Evolutionary conservation across 345 rosid species (phyloP).

Genomic region (Eucalyptus cladocalyx): DNA sequence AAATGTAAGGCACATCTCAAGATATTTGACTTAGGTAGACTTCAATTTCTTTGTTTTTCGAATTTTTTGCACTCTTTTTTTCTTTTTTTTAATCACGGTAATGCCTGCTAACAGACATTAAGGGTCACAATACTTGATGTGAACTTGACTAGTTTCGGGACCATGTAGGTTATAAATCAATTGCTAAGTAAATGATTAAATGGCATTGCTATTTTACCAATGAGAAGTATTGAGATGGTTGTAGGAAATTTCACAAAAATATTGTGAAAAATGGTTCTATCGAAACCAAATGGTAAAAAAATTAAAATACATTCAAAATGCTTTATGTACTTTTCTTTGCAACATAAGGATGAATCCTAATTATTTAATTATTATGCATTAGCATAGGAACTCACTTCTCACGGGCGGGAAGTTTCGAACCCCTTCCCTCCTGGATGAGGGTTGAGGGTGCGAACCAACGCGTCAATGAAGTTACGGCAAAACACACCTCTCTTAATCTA

Average conservation of each 20-base stretch:
- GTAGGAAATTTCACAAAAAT: neutral
- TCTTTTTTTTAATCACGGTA: neutral
- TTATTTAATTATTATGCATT: neutral
- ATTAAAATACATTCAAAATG: no score
- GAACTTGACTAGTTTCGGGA: neutral
- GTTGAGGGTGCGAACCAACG: rapidly evolving
- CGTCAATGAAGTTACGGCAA: neutral
- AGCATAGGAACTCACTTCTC: no score
- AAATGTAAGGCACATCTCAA: neutral
- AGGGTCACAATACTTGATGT: neutral
- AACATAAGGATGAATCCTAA: neutral
- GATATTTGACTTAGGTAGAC: neutral
- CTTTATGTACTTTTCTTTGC: neutral
- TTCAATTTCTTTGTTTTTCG: neutral
- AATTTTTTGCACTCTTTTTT: neutral
- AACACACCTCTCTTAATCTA: no score
- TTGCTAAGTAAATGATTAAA: neutral
- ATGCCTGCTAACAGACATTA: neutral
- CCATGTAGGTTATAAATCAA: neutral
- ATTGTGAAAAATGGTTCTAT: no score
- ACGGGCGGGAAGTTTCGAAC: no score
- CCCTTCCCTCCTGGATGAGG: rapidly evolving
- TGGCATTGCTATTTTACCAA: neutral
- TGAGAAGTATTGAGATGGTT: neutral
- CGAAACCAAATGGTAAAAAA: neutral